phyloP scores from a whole-genome alignment of 2,329 filamentous ascomycete genomes.

The Sporothrix inflata region DNA sequence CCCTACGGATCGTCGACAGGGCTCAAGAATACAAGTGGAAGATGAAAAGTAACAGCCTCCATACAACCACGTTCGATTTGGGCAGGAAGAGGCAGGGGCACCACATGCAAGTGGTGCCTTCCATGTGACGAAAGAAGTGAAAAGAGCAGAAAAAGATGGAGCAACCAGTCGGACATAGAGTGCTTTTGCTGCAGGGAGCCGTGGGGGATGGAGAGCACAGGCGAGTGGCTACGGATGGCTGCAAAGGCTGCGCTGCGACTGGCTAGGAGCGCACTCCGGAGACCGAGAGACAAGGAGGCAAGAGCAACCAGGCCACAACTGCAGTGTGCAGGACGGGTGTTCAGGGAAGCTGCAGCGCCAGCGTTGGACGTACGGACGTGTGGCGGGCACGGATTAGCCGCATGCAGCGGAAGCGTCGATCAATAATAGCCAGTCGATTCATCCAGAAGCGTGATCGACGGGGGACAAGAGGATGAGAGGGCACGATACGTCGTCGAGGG shows the following conservation, averaged over 20 bases:
- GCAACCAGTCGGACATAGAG: conserved; percentile 15
- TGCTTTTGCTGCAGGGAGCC: conserved; percentile 24
- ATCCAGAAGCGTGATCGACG: conserved; percentile 28
- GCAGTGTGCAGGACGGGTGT: not conserved
- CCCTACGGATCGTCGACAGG: conserved; percentile 5
- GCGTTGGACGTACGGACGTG: conserved; percentile 16
- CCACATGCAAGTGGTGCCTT: conserved; percentile 7
- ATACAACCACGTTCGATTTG: conserved; percentile 20
- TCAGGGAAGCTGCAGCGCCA: conserved; percentile 18
- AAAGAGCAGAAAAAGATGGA: not conserved
- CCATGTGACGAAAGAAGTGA: not conserved
- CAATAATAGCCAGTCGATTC: conserved; percentile 32
- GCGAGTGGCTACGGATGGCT: not conserved
- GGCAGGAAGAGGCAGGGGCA: conserved; percentile 15
- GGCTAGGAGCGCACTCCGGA: not conserved
- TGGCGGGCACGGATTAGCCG: conserved; percentile 30
- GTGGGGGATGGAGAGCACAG: conserved; percentile 1
- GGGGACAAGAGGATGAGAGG: not conserved
- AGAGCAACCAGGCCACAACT: not conserved
- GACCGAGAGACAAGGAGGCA: not conserved
- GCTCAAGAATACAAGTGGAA: not conserved
- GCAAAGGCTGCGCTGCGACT: not conserved
- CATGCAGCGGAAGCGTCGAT: conserved; percentile 29
- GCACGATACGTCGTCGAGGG: not conserved
- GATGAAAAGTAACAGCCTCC: not conserved